A percentile compares a stretch with the other conserved stretches of the same genome.
These are phyloP conservation scores for Amyloporia xantha DNA, from an alignment of 768 basidiomycete species.

Conservation along the genomic window DNA sequence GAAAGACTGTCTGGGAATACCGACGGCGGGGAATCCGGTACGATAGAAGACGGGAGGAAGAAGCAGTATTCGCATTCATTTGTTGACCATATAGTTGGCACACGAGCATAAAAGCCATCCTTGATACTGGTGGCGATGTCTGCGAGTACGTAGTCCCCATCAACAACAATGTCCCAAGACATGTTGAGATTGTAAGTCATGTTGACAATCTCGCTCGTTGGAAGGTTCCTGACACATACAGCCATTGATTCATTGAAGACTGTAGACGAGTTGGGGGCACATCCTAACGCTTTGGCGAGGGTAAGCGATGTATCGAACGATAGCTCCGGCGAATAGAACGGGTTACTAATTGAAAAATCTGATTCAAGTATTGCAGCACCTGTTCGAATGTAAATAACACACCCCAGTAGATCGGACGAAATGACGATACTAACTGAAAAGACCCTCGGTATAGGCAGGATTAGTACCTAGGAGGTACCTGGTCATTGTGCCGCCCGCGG, in stretches of 20 bases:
- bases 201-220: slow-evolving; percentile 2
- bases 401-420: neutral
- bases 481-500: slow-evolving; percentile 7
- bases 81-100: slow-evolving; percentile 6
- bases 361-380: slow-evolving; percentile 8
- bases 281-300: slow-evolving; percentile 5
- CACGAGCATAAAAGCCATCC: slow-evolving; percentile 7
- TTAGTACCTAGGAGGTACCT: slow-evolving; percentile 6
- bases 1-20: slow-evolving; percentile 4
- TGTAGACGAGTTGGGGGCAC: slow-evolving; percentile 1
- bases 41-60: slow-evolving; percentile 7
- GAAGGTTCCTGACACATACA: neutral
- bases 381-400: neutral
- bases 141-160: slow-evolving; percentile 7
- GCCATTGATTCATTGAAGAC: slow-evolving; percentile 2
- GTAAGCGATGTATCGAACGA: slow-evolving; percentile 1
- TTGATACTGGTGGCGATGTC: slow-evolving; percentile 7
- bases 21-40: slow-evolving; percentile 1
- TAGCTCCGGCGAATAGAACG: slow-evolving; percentile 2
- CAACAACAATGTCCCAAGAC: slow-evolving; percentile 6
- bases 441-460: slow-evolving; percentile 4
- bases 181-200: neutral
- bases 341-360: slow-evolving; percentile 5
- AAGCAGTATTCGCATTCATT: slow-evolving; percentile 11
- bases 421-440: slow-evolving; percentile 6